Evolutionary conservation across 345 rosid genomes (phyloP), one percentile per base, ranked within the genome.

Genomic region (Moricandia arvensis): DNA sequence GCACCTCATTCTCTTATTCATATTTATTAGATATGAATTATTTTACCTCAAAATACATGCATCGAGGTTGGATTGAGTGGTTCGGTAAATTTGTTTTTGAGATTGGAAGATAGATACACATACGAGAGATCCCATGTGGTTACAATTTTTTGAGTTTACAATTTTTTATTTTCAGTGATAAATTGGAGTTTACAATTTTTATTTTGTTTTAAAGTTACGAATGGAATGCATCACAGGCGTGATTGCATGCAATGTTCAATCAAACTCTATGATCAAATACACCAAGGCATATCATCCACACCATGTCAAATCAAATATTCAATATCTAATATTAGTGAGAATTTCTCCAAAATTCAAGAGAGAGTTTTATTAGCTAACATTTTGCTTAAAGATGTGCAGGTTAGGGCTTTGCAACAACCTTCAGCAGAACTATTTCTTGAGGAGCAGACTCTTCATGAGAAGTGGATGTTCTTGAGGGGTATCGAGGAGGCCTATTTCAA

Each of bases 161-260:
- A n/a, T n/a, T n/a, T n/a, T n/a, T n/a, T n/a, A n/a, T 33, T 29
- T 10, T 33, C 4, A 6, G 43, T 71, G 8, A 17, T 26, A 58
- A 58, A 57, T 27, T 13, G 27, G 17, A 12, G 61, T 58, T 27
- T 27, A 13, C 62, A 6, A 45, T 5, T 47, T 49, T 15, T n/a
- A n/a, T n/a, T n/a, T n/a, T n/a, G n/a, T 49, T 5, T 33, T 5
- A 1, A n/a, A 13, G 18, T 49, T 55, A 31, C 55, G 71, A 76
- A 47, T 63, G 71, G 75, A 76, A 29, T 62, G 69, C 75, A 69
- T 45, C 37, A 63, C 57, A 55, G 59, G 47, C 37, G 79, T 67
- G 73, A 55, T 41, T 69, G 65, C 73, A 76, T 76, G 80, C 71
- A 54, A 41, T 54, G 80, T 69, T 53, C 71, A 64, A 69, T 69